These are phyloP conservation scores for Pleurotus pulmonarius DNA, from an alignment of 768 basidiomycete genomes.

Conservation along the genomic window DNA sequence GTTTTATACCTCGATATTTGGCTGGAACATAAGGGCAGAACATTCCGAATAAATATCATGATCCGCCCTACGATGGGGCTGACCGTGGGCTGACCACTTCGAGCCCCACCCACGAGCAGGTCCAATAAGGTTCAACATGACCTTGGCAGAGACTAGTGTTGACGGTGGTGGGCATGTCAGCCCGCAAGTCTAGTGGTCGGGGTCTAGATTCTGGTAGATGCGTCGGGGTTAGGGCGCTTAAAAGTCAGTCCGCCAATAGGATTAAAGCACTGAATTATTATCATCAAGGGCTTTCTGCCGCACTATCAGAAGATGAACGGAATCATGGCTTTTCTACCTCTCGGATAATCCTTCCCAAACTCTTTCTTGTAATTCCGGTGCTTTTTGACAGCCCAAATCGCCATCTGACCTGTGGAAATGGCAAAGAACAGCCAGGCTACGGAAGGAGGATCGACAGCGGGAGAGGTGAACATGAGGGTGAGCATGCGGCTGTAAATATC, in stretches of 20 bases:
- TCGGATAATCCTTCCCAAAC: slow-evolving; percentile 84
- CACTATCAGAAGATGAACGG: slow-evolving; percentile 61
- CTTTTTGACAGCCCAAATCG: slow-evolving; percentile 87
- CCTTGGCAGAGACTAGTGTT: neutral
- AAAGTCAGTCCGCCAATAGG: neutral
- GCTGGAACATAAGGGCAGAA: neutral
- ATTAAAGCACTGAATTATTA: neutral
- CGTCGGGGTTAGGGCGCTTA: neutral
- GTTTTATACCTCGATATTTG: neutral
- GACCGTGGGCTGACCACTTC: no score
- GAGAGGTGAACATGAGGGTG: neutral
- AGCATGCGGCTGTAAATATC: slow-evolving; percentile 1
- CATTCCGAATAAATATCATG: neutral
- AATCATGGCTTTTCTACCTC: slow-evolving; percentile 70
- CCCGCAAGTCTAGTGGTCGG: slow-evolving; percentile 1
- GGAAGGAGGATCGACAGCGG: neutral
- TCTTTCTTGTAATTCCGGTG: slow-evolving; percentile 89
- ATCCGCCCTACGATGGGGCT: neutral
- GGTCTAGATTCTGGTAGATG: neutral
- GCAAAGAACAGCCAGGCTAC: slow-evolving; percentile 63
- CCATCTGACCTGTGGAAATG: slow-evolving; percentile 67
- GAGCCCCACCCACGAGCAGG: no score
- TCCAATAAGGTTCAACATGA: neutral
- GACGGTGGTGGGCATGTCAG: neutral
- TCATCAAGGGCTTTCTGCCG: neutral